Evolutionary conservation across 2,329 filamentous ascomycete species (phyloP), one percentile per base, ranked within the genome.

Genomic region (Fusarium mangiferae): DNA sequence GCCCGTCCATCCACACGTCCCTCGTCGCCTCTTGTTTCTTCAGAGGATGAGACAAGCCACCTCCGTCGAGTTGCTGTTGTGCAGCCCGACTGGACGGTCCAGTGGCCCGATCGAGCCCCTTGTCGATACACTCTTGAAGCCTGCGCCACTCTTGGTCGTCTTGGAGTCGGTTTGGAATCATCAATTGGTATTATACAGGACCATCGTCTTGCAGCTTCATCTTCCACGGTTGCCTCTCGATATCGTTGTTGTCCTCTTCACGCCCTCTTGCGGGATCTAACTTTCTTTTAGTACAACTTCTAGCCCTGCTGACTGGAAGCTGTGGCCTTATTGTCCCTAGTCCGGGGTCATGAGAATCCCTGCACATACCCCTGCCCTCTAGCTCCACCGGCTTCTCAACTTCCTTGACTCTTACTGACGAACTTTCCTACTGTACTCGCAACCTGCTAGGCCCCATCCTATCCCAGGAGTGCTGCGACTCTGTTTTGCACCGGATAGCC

Each of bases 41-140:
- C 77, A 73, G 68, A 68, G 70, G 66, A 77, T 78, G 76, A 78
- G 77, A 78, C 77, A 78, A 78, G 77, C 77, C 77, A 79, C 68
- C 63, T 78, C 63, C 70, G 73, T 66, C 66, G 64, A 68, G 63
- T 70, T 62, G 48, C 76, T 77, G 74, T 66, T 74, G 75, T 77
- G 75, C 74, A 78, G 75, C 70, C 77, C 68, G 66, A 78, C 67
- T 78, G 74, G 74, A 70, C 54, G 74, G 77, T 75, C 67, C 74
- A 76, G 72, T 78, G 76, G 70, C 66, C 74, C 68, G 77, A 78
- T 77, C 75, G 75, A 72, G 67, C 68, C 73, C 76, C 76, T 74
- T 74, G 70, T 68, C 74, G 72, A 78, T 78, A 77, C 73, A 77
- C 60, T 78, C 72, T 75, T 77, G 74, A 77, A 67, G 72, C 64